Evolutionary conservation across 2,329 filamentous ascomycete genomes (phyloP).

Genomic region (Phialophora chinensis): DNA sequence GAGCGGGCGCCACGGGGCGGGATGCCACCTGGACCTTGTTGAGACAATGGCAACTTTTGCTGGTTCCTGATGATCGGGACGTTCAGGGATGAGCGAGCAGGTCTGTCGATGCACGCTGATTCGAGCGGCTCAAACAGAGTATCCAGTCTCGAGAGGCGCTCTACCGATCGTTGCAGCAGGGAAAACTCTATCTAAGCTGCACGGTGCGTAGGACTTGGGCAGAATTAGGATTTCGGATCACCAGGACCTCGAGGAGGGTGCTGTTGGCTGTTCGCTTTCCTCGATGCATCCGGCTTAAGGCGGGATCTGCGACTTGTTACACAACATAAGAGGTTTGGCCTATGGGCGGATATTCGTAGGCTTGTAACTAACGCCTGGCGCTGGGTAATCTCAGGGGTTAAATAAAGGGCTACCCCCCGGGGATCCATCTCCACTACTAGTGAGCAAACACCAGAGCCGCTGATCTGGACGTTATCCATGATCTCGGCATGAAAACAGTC

Average conservation of each 20-base stretch:
- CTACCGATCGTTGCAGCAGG: background rate
- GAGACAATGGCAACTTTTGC: conserved; percentile 3
- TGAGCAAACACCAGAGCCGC: background rate
- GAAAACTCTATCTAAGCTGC: conserved; percentile 2
- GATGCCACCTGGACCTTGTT: conserved; percentile 7
- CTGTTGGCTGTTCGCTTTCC: background rate
- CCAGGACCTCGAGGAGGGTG: background rate
- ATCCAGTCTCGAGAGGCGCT: background rate
- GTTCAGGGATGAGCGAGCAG: conserved; percentile 10
- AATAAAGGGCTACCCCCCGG: background rate
- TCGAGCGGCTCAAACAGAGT: background rate
- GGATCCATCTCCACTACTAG: background rate
- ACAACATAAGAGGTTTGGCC: conserved; percentile 7
- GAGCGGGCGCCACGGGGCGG: conserved; percentile 13
- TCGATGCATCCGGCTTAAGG: background rate
- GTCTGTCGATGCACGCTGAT: background rate
- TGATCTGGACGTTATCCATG: background rate
- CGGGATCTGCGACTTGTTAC: conserved; percentile 10
- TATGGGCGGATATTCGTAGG: background rate
- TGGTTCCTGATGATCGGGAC: conserved; percentile 5
- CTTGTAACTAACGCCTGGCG: background rate
- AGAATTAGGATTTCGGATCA: conserved; percentile 1
- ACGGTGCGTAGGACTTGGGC: background rate
- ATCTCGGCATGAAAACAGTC: background rate
- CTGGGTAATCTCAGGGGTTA: background rate